phyloP scores from a whole-genome alignment of 2,329 filamentous ascomycete genomes.

The Pseudocercospora cruenta region DNA sequence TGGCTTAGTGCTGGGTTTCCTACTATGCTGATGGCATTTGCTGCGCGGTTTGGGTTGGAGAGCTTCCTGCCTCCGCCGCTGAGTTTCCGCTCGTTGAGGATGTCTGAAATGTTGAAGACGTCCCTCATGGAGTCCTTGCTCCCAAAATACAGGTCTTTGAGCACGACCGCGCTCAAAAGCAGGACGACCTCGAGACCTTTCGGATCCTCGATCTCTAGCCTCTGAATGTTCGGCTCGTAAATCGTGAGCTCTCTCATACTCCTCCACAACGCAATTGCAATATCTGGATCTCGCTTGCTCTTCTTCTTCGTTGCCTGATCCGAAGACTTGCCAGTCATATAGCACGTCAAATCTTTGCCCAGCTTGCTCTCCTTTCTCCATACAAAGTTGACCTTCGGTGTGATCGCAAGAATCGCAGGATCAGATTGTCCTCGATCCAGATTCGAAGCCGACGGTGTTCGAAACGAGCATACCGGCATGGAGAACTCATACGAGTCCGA shows the following conservation, averaged over 20 bases:
- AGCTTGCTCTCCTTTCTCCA: constrained; percentile 89
- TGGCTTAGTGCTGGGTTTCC: constrained; percentile 26
- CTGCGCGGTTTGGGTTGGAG: constrained; percentile 29
- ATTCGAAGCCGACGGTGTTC: constrained; percentile 74
- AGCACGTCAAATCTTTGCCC: constrained; percentile 86
- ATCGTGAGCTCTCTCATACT: constrained; percentile 77
- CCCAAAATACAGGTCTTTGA: constrained; percentile 63
- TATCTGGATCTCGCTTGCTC: constrained; percentile 75
- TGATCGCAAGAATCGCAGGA: constrained; percentile 56
- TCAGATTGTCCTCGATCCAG: constrained; percentile 74
- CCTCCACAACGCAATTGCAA: constrained; percentile 87
- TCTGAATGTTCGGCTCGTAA: constrained; percentile 88
- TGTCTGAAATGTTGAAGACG: constrained; percentile 73
- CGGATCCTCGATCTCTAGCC: constrained; percentile 89
- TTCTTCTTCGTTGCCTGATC: constrained; percentile 71
- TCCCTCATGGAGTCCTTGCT: constrained; percentile 63
- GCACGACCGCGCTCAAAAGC: constrained; percentile 62
- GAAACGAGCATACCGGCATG: constrained; percentile 83
- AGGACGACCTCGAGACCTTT: constrained; percentile 90
- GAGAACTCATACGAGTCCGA: constrained; percentile 88
- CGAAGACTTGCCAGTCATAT: constrained; percentile 76
- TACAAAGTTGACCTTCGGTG: constrained; percentile 77
- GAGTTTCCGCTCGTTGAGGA: constrained; percentile 37
- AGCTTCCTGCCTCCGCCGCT: constrained; percentile 31
- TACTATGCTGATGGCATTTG: constrained; percentile 23